These are phyloP conservation scores for Mucor velutinosus DNA, from an alignment of 371 early-diverging fungal species.

Conservation along the genomic window DNA sequence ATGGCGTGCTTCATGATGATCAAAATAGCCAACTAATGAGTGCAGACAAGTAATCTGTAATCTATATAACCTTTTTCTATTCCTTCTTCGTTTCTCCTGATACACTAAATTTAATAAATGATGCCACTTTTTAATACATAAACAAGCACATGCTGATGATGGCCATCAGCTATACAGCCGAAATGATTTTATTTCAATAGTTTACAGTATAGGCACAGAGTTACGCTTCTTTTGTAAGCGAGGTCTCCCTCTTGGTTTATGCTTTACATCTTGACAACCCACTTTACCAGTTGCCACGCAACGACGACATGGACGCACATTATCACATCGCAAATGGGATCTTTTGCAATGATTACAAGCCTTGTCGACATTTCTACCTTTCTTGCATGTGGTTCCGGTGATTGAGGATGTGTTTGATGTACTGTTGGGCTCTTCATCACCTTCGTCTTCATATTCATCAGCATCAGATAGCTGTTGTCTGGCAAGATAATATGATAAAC, in stretches of 20 bases:
- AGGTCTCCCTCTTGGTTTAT: constrained; percentile 48
- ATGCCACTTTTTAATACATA: not conserved
- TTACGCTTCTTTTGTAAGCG: constrained; percentile 14
- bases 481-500: constrained; percentile 8
- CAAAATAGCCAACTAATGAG: constrained; percentile 36
- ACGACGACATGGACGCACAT: constrained; percentile 43
- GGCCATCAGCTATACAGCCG: not conserved
- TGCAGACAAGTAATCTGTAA: constrained; percentile 19
- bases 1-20: constrained; percentile 35
- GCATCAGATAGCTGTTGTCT: constrained; percentile 5
- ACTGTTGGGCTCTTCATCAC: not conserved
- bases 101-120: not conserved
- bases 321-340: constrained; percentile 47
- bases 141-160: not conserved
- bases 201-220: not conserved
- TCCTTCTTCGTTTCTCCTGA: not conserved
- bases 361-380: constrained; percentile 46
- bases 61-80: not conserved
- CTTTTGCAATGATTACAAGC: constrained; percentile 52
- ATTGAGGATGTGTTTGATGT: not conserved
- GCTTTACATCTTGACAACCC: constrained; percentile 49
- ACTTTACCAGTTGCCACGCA: constrained; percentile 44
- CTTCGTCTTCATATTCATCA: constrained; percentile 9
- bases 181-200: not conserved
- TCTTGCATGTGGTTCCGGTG: constrained; percentile 7